Evolutionary conservation across 2,329 filamentous ascomycete genomes (phyloP).

Genomic region (Colletotrichum limetticola): DNA sequence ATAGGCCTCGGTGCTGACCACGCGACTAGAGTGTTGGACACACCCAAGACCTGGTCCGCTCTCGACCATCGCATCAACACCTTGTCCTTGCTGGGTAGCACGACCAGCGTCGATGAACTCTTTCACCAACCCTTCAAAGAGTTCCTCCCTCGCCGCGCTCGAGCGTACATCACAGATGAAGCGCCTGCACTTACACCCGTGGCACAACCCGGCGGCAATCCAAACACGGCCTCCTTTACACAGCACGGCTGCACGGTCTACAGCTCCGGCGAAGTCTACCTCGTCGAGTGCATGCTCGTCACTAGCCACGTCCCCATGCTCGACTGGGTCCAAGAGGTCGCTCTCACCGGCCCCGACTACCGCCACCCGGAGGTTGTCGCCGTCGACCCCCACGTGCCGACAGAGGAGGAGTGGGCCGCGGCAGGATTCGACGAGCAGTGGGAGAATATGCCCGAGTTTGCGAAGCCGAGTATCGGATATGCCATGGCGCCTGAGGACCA

Average conservation of each 20-base stretch:
- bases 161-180: constrained; percentile 68
- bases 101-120: constrained; percentile 51
- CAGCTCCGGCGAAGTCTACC: constrained; percentile 70
- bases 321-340: constrained; percentile 69
- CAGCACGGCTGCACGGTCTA: constrained; percentile 73
- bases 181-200: constrained; percentile 64
- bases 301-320: constrained; percentile 64
- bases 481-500: constrained; percentile 8
- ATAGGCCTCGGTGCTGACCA: constrained; percentile 74
- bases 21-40: constrained; percentile 67
- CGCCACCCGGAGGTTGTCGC: constrained; percentile 52
- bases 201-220: constrained; percentile 55
- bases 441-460: constrained; percentile 42
- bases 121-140: constrained; percentile 55
- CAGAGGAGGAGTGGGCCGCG: constrained; percentile 26
- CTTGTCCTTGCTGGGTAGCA: constrained; percentile 62
- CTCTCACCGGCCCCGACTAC: constrained; percentile 48
- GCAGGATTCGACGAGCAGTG: constrained; percentile 43
- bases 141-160: constrained; percentile 66
- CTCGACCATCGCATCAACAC: constrained; percentile 57
- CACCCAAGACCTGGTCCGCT: constrained; percentile 60
- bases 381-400: constrained; percentile 32
- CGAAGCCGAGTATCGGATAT: constrained; percentile 41
- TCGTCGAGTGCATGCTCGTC: constrained; percentile 72
- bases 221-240: constrained; percentile 49